Base-by-base conservation (phyloP, 2,329 filamentous ascomycete species). In the Shiraia sp. region DNA sequence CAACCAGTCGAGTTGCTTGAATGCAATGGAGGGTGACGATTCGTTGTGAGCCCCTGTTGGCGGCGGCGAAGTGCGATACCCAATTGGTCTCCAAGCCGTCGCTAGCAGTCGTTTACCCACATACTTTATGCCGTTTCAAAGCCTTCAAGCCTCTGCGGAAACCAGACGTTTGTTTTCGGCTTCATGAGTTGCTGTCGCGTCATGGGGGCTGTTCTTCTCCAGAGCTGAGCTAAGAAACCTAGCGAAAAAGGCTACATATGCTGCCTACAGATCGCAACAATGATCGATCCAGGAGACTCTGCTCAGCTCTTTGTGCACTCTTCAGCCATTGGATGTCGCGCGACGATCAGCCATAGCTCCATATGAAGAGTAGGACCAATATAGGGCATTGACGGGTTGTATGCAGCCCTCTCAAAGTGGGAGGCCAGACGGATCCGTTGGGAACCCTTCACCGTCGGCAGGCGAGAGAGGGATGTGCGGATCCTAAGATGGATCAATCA, bases 1-100 rank as follows among this genome's bases (percentile, higher is more conserved):
- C 51, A 48, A 51, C 56, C 58, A 61, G 55, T 66, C 55, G 55
- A 59, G 57, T 62, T 49, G 57, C 55, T 51, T 44, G 40, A 54
- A 30, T 36, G 52, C 39, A 30, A 45, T 59, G 60, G 62, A 50
- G 61, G 56, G 56, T 32, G 57, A 47, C 56, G 55, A 68, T 67
- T 69, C 65, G 65, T 45, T 66, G 47, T 53, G 47, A 62, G 48
- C 46, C 61, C 57, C 50, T 57, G 60, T 49, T 53, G 53, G 53
- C 61, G 53, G 44, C 48, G 47, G 54, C 47, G 46, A 46, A 48
- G 53, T 51, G 46, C 48, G 50, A 42, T 40, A 53, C 34, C 43
- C 45, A 49, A 61, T 66, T 67, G 63, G 61, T 45, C 53, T 27
- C 33, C 40, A 48, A 34, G 42, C 31, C 43, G 32, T 53, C 53